Evolutionary conservation across 2,329 filamentous ascomycete genomes (phyloP).

Genomic region (Fusarium lateritium): DNA sequence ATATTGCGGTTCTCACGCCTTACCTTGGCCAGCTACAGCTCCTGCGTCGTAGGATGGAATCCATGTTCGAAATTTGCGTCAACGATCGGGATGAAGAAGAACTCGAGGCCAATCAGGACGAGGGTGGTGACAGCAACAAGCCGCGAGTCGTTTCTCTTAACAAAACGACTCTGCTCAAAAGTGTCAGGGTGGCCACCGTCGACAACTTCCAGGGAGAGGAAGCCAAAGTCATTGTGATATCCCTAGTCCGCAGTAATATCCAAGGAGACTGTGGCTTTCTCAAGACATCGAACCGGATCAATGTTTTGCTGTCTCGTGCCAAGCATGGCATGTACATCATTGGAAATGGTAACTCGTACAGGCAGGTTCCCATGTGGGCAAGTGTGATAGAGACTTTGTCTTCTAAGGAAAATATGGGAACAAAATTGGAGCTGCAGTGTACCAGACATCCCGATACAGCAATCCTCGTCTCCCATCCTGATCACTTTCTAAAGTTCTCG

Average conservation of each 20-base stretch:
- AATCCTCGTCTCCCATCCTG: not conserved
- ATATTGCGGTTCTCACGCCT: constrained; percentile 5
- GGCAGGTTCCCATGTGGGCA: constrained; percentile 4
- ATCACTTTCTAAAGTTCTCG: constrained; percentile 5
- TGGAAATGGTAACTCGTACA: not conserved
- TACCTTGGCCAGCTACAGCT: constrained; percentile 11
- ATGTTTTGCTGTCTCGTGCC: constrained; percentile 1
- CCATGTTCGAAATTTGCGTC: constrained; percentile 10
- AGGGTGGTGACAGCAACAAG: not conserved
- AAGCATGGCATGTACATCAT: constrained; percentile 11
- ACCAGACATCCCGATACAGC: not conserved
- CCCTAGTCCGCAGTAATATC: not conserved
- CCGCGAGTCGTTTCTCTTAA: not conserved
- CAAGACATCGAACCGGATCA: constrained; percentile 7
- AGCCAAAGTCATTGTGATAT: constrained; percentile 7
- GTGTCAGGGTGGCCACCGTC: constrained; percentile 7
- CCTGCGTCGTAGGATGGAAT: constrained; percentile 10
- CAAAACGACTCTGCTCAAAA: constrained; percentile 11
- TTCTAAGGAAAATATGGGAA: not conserved
- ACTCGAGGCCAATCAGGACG: not conserved
- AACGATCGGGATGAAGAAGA: constrained; percentile 8
- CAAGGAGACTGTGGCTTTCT: constrained; percentile 6
- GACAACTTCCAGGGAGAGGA: constrained; percentile 16
- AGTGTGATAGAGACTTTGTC: not conserved
- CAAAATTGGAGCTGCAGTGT: constrained; percentile 5